Conservation (phyloP, 441 rosid species). For the Erysimum pusillum region DNA sequence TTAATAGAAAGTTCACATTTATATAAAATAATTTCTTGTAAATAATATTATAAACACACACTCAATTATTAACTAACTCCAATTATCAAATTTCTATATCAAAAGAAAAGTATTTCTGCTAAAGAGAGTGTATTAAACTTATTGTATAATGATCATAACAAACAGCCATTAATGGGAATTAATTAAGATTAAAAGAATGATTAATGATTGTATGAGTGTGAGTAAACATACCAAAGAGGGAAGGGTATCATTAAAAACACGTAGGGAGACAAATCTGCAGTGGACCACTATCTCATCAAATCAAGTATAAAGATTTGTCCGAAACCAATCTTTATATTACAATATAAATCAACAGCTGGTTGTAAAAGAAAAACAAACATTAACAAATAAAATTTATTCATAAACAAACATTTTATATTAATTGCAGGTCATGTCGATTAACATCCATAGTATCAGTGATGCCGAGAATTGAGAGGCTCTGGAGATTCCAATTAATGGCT, state of each 20-base stretch:
- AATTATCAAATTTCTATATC: neutral
- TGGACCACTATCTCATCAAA: conserved; percentile 41
- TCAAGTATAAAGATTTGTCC: conserved; percentile 21
- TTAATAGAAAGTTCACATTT: neutral
- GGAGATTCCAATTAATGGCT: neutral
- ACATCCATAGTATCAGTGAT: too few species aligned
- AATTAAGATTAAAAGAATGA: conserved; percentile 3
- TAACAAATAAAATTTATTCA: too few species aligned
- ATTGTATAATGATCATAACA: conserved; percentile 3
- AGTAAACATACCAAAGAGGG: conserved; percentile 15
- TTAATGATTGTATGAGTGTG: conserved; percentile 21
- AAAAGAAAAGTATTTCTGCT: conserved; percentile 19
- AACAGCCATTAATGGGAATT: conserved; percentile 19
- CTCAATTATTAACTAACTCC: neutral
- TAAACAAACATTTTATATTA: neutral
- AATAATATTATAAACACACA: neutral
- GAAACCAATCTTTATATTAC: conserved; percentile 22
- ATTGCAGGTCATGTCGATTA: too few species aligned
- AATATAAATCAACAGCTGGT: neutral
- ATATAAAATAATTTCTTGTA: neutral
- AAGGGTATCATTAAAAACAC: conserved; percentile 24
- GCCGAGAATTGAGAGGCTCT: neutral
- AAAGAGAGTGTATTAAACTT: conserved; percentile 7
- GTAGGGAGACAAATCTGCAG: conserved; percentile 38
- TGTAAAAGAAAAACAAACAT: conserved; percentile 10